Percentiles rank a stretch among this genome's conserved stretches.
These are phyloP conservation scores for Phlegmacium glaucopus DNA, from an alignment of 768 basidiomycete genomes.

Conservation along the genomic window DNA sequence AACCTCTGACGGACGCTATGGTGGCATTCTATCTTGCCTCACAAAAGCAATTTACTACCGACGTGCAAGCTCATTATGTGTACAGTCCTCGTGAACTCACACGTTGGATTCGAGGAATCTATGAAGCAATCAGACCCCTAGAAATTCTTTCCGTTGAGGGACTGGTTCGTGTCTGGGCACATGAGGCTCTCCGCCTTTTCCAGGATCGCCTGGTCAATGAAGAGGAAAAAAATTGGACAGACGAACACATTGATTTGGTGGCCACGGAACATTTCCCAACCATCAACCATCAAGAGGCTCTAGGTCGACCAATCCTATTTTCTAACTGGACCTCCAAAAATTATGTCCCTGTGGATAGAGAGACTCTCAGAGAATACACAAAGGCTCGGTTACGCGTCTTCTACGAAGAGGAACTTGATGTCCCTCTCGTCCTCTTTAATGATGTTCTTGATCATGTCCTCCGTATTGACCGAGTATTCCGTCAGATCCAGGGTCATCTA, in stretches of 20 bases:
- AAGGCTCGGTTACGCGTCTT: slow-evolving; percentile 97
- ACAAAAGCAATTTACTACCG: slow-evolving; percentile 92
- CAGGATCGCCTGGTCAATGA: slow-evolving; percentile 95
- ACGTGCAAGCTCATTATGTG: slow-evolving; percentile 97
- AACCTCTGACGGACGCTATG: slow-evolving; percentile 97
- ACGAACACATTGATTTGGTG: slow-evolving; percentile 80
- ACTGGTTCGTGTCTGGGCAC: slow-evolving; percentile 95
- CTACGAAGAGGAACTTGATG: slow-evolving; percentile 98
- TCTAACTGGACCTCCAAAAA: slow-evolving; percentile 99
- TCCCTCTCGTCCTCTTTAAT: slow-evolving; percentile 96
- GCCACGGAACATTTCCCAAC: slow-evolving; percentile 93
- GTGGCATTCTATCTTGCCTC: slow-evolving; percentile 93
- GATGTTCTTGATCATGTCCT: slow-evolving; percentile 98
- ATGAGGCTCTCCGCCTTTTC: slow-evolving; percentile 95
- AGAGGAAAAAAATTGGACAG: slow-evolving; percentile 93
- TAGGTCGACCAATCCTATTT: slow-evolving; percentile 88
- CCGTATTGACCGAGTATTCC: slow-evolving; percentile 97
- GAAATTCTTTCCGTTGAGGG: slow-evolving; percentile 95
- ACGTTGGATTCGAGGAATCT: slow-evolving; percentile 95
- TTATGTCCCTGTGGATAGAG: slow-evolving; percentile 94
- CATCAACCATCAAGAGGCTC: slow-evolving; percentile 82
- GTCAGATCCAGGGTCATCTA: slow-evolving; percentile 95
- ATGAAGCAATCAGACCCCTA: slow-evolving; percentile 92
- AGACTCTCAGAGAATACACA: slow-evolving; percentile 90
- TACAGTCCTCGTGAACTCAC: slow-evolving; percentile 99